Percentiles rank a stretch among this genome's conserved stretches.
phyloP scores from a whole-genome alignment of 164 flowering plant species.

The Echeveria elegans region DNA sequence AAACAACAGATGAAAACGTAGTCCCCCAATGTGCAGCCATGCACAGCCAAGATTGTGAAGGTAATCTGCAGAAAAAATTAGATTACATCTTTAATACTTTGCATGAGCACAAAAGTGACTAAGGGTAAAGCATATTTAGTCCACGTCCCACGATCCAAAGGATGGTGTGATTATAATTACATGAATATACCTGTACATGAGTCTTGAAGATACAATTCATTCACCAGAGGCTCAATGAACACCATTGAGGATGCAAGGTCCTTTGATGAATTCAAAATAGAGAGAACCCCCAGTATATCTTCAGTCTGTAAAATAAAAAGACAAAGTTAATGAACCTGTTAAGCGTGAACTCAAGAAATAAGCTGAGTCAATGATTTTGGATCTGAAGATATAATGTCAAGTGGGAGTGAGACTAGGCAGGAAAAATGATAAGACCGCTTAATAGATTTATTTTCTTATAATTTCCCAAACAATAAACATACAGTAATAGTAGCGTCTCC shows the following conservation, averaged over 20 bases:
- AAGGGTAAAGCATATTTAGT: too few species aligned
- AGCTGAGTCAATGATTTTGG: too few species aligned
- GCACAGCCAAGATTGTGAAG: too few species aligned
- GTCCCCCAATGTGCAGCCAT: too few species aligned
- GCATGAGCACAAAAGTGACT: too few species aligned
- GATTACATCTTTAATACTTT: too few species aligned
- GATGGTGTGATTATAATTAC: background rate
- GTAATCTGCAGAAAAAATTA: too few species aligned
- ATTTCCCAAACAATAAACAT: conserved; percentile 4
- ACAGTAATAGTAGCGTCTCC: conserved; percentile 24
- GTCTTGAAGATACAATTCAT: conserved; percentile 27
- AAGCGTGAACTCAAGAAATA: background rate
- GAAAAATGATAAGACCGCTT: background rate
- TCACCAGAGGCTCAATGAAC: conserved; percentile 49
- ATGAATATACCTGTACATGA: conserved; percentile 29
- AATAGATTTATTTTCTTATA: background rate
- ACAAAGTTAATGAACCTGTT: background rate
- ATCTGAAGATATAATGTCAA: background rate
- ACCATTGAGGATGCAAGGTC: conserved; percentile 39
- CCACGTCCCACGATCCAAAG: background rate
- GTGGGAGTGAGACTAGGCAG: too few species aligned
- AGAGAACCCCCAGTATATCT: conserved; percentile 23
- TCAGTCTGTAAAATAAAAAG: conserved; percentile 28
- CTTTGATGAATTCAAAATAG: conserved; percentile 46
- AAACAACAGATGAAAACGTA: background rate